These are phyloP conservation scores for Asterophora parasitica DNA, from an alignment of 768 basidiomycete species.

Conservation along the genomic window DNA sequence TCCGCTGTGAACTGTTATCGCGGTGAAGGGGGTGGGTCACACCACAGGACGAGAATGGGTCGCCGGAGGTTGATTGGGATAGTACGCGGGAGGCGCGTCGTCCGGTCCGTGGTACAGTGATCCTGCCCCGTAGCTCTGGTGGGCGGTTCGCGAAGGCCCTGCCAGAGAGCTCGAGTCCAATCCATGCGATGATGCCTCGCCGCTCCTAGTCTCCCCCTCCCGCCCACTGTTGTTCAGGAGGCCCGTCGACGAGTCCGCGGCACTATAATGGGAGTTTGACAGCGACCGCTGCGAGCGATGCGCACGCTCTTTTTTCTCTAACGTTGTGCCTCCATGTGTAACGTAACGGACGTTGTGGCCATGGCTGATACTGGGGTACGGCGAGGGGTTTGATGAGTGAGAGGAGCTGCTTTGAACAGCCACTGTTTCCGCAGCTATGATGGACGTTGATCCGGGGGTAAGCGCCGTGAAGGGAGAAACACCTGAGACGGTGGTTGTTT, in stretches of 20 bases:
- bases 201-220: not conserved
- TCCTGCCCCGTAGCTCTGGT: not conserved
- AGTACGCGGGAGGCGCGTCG: slow-evolving; percentile 7
- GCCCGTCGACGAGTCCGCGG: not conserved
- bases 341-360: not conserved
- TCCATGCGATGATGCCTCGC: not conserved
- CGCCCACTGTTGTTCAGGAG: not conserved
- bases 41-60: too few relatives aligned
- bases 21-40: too few relatives aligned
- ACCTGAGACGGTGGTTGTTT: not conserved
- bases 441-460: not conserved
- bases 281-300: not conserved
- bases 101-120: not conserved
- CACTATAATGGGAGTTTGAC: not conserved
- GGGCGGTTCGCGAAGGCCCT: not conserved
- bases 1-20: too few relatives aligned
- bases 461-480: slow-evolving; percentile 1
- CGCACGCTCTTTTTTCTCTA: not conserved
- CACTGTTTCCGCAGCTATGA: not conserved
- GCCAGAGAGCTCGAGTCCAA: not conserved
- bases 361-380: not conserved
- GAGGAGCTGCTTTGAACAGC: not conserved
- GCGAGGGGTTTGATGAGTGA: not conserved
- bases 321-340: not conserved
- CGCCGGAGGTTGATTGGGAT: not conserved